phyloP scores from a whole-genome alignment of 2,329 filamentous ascomycete genomes.

The Neonectria punicea region DNA sequence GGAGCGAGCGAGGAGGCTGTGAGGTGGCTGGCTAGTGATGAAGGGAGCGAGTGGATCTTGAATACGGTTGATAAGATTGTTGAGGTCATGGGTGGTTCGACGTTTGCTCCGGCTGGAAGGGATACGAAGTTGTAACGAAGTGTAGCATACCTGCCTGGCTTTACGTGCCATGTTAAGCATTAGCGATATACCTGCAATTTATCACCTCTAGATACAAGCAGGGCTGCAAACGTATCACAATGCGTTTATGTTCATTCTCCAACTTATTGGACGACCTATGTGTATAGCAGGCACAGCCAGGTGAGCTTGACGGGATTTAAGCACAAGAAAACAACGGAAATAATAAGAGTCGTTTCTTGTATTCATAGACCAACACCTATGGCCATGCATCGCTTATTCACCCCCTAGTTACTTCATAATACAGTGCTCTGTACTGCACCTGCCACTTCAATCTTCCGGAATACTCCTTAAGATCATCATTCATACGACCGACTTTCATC shows the following conservation, averaged over 20 bases:
- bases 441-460: background rate
- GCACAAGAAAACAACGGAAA: background rate
- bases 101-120: conserved; percentile 47
- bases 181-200: conserved; percentile 1
- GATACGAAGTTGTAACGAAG: conserved; percentile 36
- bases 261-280: background rate
- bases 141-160: background rate
- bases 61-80: conserved; percentile 56
- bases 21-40: conserved; percentile 56
- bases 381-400: background rate
- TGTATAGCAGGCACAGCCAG: background rate
- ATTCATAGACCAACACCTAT: background rate
- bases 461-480: background rate
- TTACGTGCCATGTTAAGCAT: background rate
- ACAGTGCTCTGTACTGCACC: background rate
- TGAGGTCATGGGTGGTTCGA: conserved; percentile 57
- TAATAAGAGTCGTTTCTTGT: background rate
- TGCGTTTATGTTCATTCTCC: background rate
- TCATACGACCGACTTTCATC: conserved; percentile 11
- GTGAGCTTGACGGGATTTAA: background rate
- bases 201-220: background rate
- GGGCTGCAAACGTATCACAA: background rate
- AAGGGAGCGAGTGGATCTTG: conserved; percentile 60
- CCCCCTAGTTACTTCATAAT: too few species aligned
- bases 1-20: conserved; percentile 48